A percentile compares a stretch with the other conserved stretches of the same genome.
These are phyloP conservation scores for Delitschia confertaspora DNA, from an alignment of 495 filamentous ascomycete species.

Conservation along the genomic window DNA sequence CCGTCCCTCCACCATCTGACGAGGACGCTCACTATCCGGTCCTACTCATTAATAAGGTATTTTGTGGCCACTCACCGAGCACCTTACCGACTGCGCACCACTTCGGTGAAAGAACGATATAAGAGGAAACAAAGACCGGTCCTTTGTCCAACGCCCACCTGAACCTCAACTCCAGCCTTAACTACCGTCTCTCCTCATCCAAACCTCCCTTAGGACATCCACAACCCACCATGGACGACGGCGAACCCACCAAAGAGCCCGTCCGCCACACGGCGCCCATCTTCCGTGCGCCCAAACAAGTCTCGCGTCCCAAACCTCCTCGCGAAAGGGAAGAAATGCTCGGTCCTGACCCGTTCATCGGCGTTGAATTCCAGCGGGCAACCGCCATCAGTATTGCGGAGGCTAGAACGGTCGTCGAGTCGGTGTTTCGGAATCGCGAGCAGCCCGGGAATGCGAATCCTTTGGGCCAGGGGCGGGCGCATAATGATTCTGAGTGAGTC, in stretches of 20 bases:
- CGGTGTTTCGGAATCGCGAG: constrained; percentile 77
- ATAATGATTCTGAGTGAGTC: constrained; percentile 51
- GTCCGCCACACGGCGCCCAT: constrained; percentile 8
- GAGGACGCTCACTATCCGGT: too few relatives aligned
- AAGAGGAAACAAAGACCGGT: neutral
- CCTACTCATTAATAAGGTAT: too few relatives aligned
- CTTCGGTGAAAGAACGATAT: too few relatives aligned
- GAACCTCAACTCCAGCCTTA: constrained; percentile 1
- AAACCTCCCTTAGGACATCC: neutral
- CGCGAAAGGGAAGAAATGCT: constrained; percentile 84
- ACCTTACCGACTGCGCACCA: too few relatives aligned
- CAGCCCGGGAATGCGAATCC: constrained; percentile 58
- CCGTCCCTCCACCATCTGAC: too few relatives aligned
- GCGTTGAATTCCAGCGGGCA: constrained; percentile 84
- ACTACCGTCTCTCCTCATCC: neutral
- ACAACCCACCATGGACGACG: constrained; percentile 20
- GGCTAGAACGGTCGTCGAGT: constrained; percentile 84
- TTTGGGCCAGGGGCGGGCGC: constrained; percentile 19
- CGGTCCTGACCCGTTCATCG: constrained; percentile 67
- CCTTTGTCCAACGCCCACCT: neutral
- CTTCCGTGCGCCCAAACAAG: constrained; percentile 20
- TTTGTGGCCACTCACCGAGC: too few relatives aligned
- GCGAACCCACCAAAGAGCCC: neutral
- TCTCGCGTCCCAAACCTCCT: constrained; percentile 35
- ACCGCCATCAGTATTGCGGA: constrained; percentile 83